Percentiles rank a stretch among this genome's conserved stretches.
These are phyloP conservation scores for Saccharomyces hybrid DNA, from an alignment of 1,139 yeast species.

Conservation along the genomic window DNA sequence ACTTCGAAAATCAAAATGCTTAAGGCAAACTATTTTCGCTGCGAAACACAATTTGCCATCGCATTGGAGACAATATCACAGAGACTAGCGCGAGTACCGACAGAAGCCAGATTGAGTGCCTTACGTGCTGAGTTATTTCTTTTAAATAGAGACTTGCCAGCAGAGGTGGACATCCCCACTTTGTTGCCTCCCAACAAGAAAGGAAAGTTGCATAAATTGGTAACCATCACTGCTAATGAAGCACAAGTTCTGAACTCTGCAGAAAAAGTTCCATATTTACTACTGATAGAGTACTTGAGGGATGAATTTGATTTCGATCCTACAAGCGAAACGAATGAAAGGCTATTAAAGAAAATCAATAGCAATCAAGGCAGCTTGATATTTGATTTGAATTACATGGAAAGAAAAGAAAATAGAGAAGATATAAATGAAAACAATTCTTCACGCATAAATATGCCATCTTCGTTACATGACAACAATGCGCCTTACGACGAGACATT, in stretches of 20 bases:
- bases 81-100: slow-evolving; percentile 80
- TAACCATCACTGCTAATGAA: slow-evolving; percentile 80
- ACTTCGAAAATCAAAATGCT: slow-evolving; percentile 49
- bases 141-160: slow-evolving; percentile 76
- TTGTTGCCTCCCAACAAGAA: slow-evolving; percentile 59
- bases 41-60: slow-evolving; percentile 86
- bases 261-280: slow-evolving; percentile 84
- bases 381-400: slow-evolving; percentile 41
- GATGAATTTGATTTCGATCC: slow-evolving; percentile 91
- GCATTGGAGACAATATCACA: slow-evolving; percentile 81
- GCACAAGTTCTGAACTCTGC: slow-evolving; percentile 95
- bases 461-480: background rate
- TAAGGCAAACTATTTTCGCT: slow-evolving; percentile 73
- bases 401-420: slow-evolving; percentile 14
- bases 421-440: background rate
- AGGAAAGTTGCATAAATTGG: slow-evolving; percentile 58
- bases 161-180: slow-evolving; percentile 91
- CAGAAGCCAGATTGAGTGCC: slow-evolving; percentile 83
- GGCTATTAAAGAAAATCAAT: slow-evolving; percentile 38
- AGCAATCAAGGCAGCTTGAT: slow-evolving; percentile 41
- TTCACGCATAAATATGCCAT: background rate
- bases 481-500: slow-evolving; percentile 1
- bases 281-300: slow-evolving; percentile 71
- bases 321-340: slow-evolving; percentile 47
- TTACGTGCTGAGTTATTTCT: slow-evolving; percentile 83